Base-by-base conservation (phyloP, 1,139 yeast species). In the Blastobotrys arbuscula region DNA sequence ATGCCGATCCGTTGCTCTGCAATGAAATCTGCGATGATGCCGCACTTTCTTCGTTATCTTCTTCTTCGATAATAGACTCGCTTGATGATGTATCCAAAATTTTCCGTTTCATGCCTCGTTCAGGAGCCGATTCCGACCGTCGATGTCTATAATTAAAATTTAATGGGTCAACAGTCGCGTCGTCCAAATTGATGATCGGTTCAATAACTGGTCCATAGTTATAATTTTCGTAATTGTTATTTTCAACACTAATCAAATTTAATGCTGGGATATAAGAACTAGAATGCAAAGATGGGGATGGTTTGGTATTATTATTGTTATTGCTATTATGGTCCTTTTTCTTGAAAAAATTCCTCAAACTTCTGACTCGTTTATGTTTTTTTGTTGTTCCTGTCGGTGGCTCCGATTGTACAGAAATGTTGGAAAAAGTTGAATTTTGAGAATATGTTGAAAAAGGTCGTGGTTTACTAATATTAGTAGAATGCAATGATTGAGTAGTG, bases 131-230 rank as follows among this genome's bases (percentile, higher is more conserved):
- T 48, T 59, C 62, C 16, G 55, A 47, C 26, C 57, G 57, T 39
- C 62, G 57, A 45, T 60, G 65, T 26, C 31, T 16, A 10, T 26
- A 35, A 18, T 40, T 15, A 18, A 34, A 15, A 3, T 40, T 42
- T 13, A 23, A 36, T 30, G 40, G 30, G 15, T 35, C 48, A 10
- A 35, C 42, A 15, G 39, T 23, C 2, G 65, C 67, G 37, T 58
- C 66, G 49, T 63, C 63, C n/a, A 63, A 51, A 44, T 63, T 64
- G 34, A 63, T 63, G 9, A 53, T 36, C 8, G 60, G 59, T 41
- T 51, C 52, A 2, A 47, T 42, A 12, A 44, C 42, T 28, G 5
- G 31, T 12, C 28, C 10, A 24, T 24, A 24, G 10, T 24, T 7
- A 24, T 24, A 7, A 35, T 46, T 39, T 24, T 52, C 47, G 28